Evolutionary conservation across 2,329 filamentous ascomycete genomes (phyloP), one percentile per base, ranked within the genome.

Genomic region (Diaporthe vaccinii): DNA sequence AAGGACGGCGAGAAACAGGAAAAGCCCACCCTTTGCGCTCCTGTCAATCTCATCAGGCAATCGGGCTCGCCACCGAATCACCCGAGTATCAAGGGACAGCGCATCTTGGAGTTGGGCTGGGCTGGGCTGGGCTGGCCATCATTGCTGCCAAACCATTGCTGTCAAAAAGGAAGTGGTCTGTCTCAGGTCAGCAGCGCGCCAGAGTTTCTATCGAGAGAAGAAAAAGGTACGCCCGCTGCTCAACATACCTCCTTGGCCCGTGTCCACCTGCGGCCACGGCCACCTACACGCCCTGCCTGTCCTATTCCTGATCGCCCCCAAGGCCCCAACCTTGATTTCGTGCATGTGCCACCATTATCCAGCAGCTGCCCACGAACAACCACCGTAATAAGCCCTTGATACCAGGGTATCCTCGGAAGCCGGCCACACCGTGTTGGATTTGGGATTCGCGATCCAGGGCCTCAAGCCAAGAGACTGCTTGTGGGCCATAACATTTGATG

Each of bases 31-130:
- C 12, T 67, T 62, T 36, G n/a, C 36, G 20, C 72, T 74, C 25
- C 61, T 67, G 59, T 67, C 61, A 46, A 44, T 76, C 74, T 74
- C 74, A 74, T 75, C 57, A 76, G 74, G 75, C 76, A 76, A 12
- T 57, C 55, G 53, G 58, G 71, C 73, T 74, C 57, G 70, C 70
- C 76, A 51, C 71, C 59, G 73, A 68, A 65, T 67, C 75, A 62
- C 73, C 73, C 68, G 69, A 71, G 61, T 70, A 73, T 58, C 73
- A 62, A 68, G 57, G 70, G 68, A 71, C 62, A 68, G 62, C 62
- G 62, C 62, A 68, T 68, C 62, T 51, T 51, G 46, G n/a, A 31
- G 62, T 68, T 68, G 62, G 62, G 46, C 46, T 68, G 62, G 62
- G 31, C 62, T 67, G 44, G 62, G 62, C 62, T 68, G 62, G 62